Conservation (phyloP, 768 basidiomycete genomes). For the Hygrophorus pudorinus region DNA sequence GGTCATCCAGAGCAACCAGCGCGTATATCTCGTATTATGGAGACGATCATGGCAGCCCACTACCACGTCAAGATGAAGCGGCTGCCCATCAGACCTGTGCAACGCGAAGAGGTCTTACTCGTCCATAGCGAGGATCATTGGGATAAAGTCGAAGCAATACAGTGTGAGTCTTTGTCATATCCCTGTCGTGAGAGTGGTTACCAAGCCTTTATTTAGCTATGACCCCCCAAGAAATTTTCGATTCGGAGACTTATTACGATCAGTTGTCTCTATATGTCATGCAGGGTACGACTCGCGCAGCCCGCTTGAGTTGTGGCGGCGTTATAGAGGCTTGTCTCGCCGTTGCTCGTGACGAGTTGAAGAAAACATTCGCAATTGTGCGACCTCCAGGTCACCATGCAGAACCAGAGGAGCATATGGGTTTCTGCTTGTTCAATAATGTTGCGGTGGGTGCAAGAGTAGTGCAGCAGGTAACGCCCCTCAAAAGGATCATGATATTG, state of each 20-base stretch:
- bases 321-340: constrained; percentile 85
- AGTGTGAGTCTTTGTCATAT: constrained; percentile 43
- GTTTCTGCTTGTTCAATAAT: constrained; percentile 99
- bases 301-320: constrained; percentile 86
- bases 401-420: constrained; percentile 97
- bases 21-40: constrained; percentile 71
- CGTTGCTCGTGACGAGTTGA: constrained; percentile 69
- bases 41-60: constrained; percentile 47
- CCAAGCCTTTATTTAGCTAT: constrained; percentile 39
- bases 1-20: constrained; percentile 68
- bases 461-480: constrained; percentile 54
- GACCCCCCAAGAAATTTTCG: constrained; percentile 61
- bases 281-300: constrained; percentile 73
- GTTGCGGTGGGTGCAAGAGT: constrained; percentile 88
- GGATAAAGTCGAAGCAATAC: constrained; percentile 79
- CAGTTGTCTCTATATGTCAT: constrained; percentile 89
- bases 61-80: constrained; percentile 65
- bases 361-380: constrained; percentile 90
- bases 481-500: constrained; percentile 81
- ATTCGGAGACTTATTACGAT: constrained; percentile 79
- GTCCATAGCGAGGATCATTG: constrained; percentile 90
- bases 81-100: constrained; percentile 65
- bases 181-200: constrained; percentile 1
- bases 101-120: constrained; percentile 70
- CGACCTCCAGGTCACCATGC: constrained; percentile 98